phyloP scores from a whole-genome alignment of 768 basidiomycete genomes.

The Hemileccinum rubropunctum region DNA sequence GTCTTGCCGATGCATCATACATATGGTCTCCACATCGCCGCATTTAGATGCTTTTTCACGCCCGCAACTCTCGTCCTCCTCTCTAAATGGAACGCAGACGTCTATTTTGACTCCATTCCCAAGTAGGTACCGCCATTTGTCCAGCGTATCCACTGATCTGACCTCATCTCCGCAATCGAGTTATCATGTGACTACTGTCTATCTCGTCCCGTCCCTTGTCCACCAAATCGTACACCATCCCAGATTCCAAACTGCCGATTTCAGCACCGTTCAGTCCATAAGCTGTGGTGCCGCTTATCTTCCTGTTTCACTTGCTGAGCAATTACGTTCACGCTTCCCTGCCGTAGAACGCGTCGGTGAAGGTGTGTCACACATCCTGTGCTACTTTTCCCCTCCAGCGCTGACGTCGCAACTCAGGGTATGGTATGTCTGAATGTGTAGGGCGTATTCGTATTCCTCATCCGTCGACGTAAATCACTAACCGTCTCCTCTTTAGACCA shows the following conservation, averaged over 20 bases:
- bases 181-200: slow-evolving; percentile 49
- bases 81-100: slow-evolving; percentile 57
- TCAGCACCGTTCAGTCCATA: slow-evolving; percentile 46
- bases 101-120: slow-evolving; percentile 50
- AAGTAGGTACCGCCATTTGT: slow-evolving; percentile 42
- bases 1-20: slow-evolving; percentile 69
- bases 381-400: background rate
- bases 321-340: slow-evolving; percentile 38
- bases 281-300: slow-evolving; percentile 66
- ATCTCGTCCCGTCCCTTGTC: slow-evolving; percentile 59
- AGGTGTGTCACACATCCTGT: slow-evolving; percentile 37
- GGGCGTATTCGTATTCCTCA: slow-evolving; percentile 22
- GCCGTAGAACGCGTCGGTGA: slow-evolving; percentile 36
- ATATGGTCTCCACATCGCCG: slow-evolving; percentile 55
- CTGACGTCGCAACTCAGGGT: slow-evolving; percentile 42
- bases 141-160: background rate
- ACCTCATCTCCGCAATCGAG: slow-evolving; percentile 32
- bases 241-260: slow-evolving; percentile 42
- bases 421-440: slow-evolving; percentile 71
- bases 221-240: slow-evolving; percentile 64
- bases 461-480: background rate
- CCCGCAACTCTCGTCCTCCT: slow-evolving; percentile 53
- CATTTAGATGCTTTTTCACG: slow-evolving; percentile 45
- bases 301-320: slow-evolving; percentile 49
- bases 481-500: slow-evolving; percentile 42